These are phyloP conservation scores for Chrysanthemum lavandulifolium DNA, from an alignment of 129 eudicot species.

Conservation along the genomic window DNA sequence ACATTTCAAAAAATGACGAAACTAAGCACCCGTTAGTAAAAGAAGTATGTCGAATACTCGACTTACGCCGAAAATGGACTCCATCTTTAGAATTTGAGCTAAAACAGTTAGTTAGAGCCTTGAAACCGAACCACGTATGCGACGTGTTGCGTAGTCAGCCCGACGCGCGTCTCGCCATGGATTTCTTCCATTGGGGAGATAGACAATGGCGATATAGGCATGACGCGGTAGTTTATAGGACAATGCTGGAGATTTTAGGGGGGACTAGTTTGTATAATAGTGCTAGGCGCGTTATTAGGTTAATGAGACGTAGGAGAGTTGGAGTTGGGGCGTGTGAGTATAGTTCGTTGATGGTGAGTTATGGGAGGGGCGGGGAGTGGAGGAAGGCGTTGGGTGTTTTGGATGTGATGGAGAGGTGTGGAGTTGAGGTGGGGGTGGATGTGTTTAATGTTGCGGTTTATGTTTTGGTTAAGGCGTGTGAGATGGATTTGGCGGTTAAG, in stretches of 20 bases:
- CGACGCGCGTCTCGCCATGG: constrained; percentile 76
- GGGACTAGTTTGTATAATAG: constrained; percentile 78
- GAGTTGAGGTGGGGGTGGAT: constrained; percentile 47
- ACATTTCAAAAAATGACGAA: constrained; percentile 48
- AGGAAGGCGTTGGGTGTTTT: constrained; percentile 74
- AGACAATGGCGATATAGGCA: constrained; percentile 85
- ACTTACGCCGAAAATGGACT: constrained; percentile 55
- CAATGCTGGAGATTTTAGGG: constrained; percentile 74
- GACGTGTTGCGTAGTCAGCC: constrained; percentile 51
- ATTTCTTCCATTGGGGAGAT: constrained; percentile 83
- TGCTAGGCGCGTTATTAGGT: constrained; percentile 62
- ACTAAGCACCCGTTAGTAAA: constrained; percentile 74
- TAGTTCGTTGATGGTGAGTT: constrained; percentile 72
- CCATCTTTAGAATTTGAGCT: constrained; percentile 62
- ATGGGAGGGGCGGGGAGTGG: constrained; percentile 67
- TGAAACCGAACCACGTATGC: constrained; percentile 72
- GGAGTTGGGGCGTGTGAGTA: constrained; percentile 41
- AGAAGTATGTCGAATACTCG: constrained; percentile 66
- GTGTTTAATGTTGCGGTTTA: constrained; percentile 67
- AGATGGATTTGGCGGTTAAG: constrained; percentile 65
- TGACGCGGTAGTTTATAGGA: constrained; percentile 57
- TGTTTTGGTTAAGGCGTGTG: constrained; percentile 62
- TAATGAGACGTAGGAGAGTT: constrained; percentile 65
- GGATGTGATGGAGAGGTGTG: constrained; percentile 60
- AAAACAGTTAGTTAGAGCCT: constrained; percentile 52